Percentiles rank a stretch among this genome's conserved stretches.
Evolutionary conservation across 2,329 filamentous ascomycete species (phyloP).

Genomic region (Verticillium klebahnii): DNA sequence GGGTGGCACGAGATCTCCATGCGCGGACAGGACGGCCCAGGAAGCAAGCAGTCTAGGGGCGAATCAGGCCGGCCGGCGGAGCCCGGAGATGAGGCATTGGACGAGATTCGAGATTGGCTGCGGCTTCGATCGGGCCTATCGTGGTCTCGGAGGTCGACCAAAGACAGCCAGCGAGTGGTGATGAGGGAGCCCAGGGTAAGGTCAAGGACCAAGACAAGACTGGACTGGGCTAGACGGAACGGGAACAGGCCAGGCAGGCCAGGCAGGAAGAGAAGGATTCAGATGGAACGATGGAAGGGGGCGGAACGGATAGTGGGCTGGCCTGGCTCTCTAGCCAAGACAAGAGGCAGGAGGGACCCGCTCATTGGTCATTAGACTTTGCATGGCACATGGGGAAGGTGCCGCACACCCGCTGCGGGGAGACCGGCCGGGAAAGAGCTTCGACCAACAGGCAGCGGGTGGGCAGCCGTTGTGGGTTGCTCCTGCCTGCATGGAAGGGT

Average conservation of each 20-base stretch:
- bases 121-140: background rate
- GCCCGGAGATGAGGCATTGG: background rate
- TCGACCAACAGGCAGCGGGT: background rate
- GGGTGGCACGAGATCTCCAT: background rate
- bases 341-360: background rate
- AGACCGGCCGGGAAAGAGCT: background rate
- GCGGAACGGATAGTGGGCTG: background rate
- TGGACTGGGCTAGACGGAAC: background rate
- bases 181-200: background rate
- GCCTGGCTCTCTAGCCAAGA: background rate
- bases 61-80: background rate
- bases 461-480: background rate
- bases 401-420: slow-evolving; percentile 1
- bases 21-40: background rate
- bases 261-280: background rate
- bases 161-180: background rate
- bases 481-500: background rate
- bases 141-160: background rate
- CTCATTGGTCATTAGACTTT: background rate
- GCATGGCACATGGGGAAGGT: background rate
- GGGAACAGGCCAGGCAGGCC: background rate
- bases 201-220: background rate
- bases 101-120: background rate
- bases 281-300: background rate
- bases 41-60: background rate